Evolutionary conservation across 2,329 filamentous ascomycete species (phyloP), one percentile per base, ranked within the genome.

Genomic region (Cladosporium sp.): DNA sequence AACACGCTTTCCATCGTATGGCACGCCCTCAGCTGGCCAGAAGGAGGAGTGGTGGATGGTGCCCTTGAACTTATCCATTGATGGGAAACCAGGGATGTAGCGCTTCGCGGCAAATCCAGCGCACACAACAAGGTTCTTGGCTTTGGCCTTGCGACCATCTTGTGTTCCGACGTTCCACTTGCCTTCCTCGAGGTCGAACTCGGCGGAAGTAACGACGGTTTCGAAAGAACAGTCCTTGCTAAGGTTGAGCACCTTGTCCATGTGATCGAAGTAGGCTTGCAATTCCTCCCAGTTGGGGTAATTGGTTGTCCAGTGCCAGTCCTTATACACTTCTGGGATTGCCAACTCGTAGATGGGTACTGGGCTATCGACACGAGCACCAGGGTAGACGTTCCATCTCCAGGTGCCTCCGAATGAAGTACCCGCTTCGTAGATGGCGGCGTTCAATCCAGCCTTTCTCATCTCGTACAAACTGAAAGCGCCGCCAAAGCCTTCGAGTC

Each of bases 41-140:
- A 75, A 76, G 5, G 76, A 75, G 13, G 77, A 78, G 70, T 83
- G 80, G 30, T 75, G 75, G 14, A 88, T 81, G 18, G 81, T 74
- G 23, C 88, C 88, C 64, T 86, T 81, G 79, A 88, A 90, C 30
- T 79, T 82, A 23, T 86, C 81, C 67, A 88, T 81, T 14, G 87
- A 86, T 13, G 82, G 81, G 81, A 84, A 88, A 64, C 85, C 81
- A 0, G 88, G 87, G 46, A 86, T 83, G 68, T 89, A 83, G n/a
- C 85, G 78, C 71, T 86, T 87, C 1, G 87, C 84, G 0, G 87
- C 82, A 65, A 88, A 86, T 1, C 86, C 86, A 0, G 83, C 82
- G 1, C 83, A 84, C 1, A 85, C 75, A 18, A 88, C 72, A 13
- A 88, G 76, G 70, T 83, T 86, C 69, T 80, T 83, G 26, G 82